Percentiles rank a stretch among this genome's conserved stretches.
These are phyloP conservation scores for Echites panduratus DNA, from an alignment of 257 asterid species.

Conservation along the genomic window DNA sequence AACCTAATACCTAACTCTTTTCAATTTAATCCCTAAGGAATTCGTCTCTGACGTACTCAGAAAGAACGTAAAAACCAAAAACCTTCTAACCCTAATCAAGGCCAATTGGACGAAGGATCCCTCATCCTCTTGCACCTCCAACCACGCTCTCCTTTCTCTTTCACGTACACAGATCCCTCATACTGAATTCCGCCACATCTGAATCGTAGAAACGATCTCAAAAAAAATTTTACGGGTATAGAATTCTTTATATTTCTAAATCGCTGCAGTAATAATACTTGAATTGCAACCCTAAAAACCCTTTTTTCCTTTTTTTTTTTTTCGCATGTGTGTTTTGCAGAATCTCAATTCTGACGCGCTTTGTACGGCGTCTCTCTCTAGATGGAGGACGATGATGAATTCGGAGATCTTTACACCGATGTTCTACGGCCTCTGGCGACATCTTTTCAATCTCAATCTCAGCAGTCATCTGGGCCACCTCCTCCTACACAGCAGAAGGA, in stretches of 20 bases:
- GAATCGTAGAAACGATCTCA: background rate
- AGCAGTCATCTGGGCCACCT: conserved; percentile 5
- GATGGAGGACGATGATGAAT: conserved; percentile 97
- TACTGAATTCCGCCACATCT: background rate
- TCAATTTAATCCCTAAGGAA: too few species aligned
- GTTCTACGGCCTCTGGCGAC: conserved; percentile 63
- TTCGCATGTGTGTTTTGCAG: background rate
- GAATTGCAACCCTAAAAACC: conserved; percentile 18
- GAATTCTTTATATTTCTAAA: background rate
- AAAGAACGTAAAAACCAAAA: background rate
- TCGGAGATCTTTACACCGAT: conserved; percentile 96
- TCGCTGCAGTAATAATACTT: background rate
- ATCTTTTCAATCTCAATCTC: conserved; percentile 31
- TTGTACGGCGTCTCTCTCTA: conserved; percentile 10
- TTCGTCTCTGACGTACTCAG: background rate
- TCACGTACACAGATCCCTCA: background rate
- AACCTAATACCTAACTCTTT: too few species aligned
- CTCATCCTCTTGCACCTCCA: background rate
- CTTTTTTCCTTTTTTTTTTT: background rate
- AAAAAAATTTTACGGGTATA: background rate
- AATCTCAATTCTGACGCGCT: conserved; percentile 7
- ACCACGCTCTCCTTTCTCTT: background rate
- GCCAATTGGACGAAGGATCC: conserved; percentile 3
- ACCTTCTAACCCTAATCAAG: conserved; percentile 4
- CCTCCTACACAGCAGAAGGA: conserved; percentile 12